Percentiles rank a stretch among this genome's conserved stretches.
Conservation (phyloP, 2,329 filamentous ascomycete genomes). For the Xylaria sp. region DNA sequence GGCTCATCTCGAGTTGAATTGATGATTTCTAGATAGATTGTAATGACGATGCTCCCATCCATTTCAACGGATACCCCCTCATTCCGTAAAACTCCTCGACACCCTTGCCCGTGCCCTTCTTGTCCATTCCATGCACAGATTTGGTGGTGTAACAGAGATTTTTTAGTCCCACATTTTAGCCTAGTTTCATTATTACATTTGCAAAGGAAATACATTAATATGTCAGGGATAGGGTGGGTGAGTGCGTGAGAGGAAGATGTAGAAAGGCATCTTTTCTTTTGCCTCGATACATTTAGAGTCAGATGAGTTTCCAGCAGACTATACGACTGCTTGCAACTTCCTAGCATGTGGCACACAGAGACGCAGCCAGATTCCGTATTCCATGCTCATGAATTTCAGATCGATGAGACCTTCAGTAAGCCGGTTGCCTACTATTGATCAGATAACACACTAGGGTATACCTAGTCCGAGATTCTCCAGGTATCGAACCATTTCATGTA, state of each 20-base stretch:
- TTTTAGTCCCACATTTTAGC: constrained; percentile 5
- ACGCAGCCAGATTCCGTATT: constrained; percentile 10
- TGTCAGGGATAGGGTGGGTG: background rate
- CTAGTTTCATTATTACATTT: constrained; percentile 36
- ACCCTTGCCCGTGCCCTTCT: constrained; percentile 12
- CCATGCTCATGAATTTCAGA: constrained; percentile 13
- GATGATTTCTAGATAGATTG: constrained; percentile 3
- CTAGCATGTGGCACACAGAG: constrained; percentile 22
- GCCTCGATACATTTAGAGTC: constrained; percentile 2
- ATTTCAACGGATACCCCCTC: constrained; percentile 4
- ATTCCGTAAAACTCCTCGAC: constrained; percentile 30
- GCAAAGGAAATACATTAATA: constrained; percentile 22
- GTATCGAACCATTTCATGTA: constrained; percentile 94
- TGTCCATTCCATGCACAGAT: constrained; percentile 30
- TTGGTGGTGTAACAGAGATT: constrained; percentile 12
- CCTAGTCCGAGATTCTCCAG: constrained; percentile 83
- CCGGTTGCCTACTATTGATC: constrained; percentile 7
- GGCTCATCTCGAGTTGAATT: background rate
- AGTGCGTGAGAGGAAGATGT: background rate
- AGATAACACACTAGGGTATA: background rate
- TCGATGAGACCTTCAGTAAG: constrained; percentile 4
- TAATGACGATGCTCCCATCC: constrained; percentile 10
- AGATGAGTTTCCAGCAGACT: constrained; percentile 15
- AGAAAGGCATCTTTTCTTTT: constrained; percentile 9
- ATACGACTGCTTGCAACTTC: constrained; percentile 9